Evolutionary conservation across 202 grass and related monocot species (phyloP), one percentile per base, ranked within the genome.

Genomic region (Zizania palustris): DNA sequence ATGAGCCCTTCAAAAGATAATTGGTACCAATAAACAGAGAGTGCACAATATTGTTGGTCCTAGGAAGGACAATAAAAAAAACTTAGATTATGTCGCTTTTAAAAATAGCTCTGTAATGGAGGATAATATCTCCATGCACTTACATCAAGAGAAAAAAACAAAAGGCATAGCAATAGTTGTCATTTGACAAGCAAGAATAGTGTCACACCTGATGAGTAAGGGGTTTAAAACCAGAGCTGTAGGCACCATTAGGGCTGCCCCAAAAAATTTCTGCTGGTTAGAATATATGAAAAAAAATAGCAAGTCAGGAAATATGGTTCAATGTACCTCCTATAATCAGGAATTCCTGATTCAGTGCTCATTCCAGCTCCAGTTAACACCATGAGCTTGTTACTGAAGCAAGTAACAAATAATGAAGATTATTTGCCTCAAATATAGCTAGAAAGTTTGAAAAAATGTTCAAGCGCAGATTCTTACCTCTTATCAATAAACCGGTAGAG

Each of bases 141-240:
- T 45, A 41, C n/a, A 51, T 66, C 7, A 63, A 53, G 41, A 75
- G 22, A 13, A 70, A 70, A 66, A 36, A 15, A 15, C 54, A 46
- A 69, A 70, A 40, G 40, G 61, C 11, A 39, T 69, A 38, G 37
- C 15, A 62, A 74, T 13, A 67, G 50, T 14, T 10, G 42, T 68
- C 44, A 80, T 40, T 63, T 41, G 11, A 49, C 2, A 60, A 67
- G 21, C 61, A 54, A 60, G 55, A 66, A 3, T 16, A 71, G 22
- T 6, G 13, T 58, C 85, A 68, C 12, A 93, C 93, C 94, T 97
- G 94, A 89, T 97, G 94, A 67, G 91, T 93, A 48, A 97, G 88
- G 60, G 94, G 94, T 87, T 97, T 97, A 80, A 97, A 97, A 68
- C 91, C 94, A 71, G 94, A 67, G 89, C 88, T 97, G 84, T 97